Evolutionary conservation across 176 grass and related monocot genomes (phyloP).

Genomic region (Phragmites australis): DNA sequence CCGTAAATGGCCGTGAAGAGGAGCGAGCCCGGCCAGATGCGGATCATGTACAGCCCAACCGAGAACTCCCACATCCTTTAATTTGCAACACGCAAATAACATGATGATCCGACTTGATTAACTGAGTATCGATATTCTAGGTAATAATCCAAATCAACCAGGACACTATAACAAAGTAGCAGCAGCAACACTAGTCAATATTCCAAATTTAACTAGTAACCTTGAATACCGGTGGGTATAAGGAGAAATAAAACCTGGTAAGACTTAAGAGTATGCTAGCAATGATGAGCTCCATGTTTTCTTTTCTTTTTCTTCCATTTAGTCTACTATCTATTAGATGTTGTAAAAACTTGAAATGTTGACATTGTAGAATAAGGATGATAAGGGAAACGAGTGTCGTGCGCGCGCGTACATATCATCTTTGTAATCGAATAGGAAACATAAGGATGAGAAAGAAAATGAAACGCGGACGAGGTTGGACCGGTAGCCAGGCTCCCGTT

Average conservation of each 20-base stretch:
- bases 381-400: neutral
- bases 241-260: no score
- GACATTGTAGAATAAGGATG: neutral
- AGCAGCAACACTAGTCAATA: neutral
- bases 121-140: neutral
- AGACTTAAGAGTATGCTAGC: no score
- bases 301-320: neutral
- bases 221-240: neutral
- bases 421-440: no score
- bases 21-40: slow-evolving; percentile 75
- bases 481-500: neutral
- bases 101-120: neutral
- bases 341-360: neutral
- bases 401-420: no score
- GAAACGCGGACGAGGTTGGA: neutral
- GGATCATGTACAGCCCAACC: slow-evolving; percentile 93
- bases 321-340: neutral
- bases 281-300: no score
- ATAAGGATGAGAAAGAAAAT: no score
- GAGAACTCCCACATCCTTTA: slow-evolving; percentile 99
- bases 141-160: neutral
- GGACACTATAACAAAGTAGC: neutral
- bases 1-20: slow-evolving; percentile 84
- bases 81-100: neutral
- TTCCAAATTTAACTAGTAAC: no score